These are phyloP conservation scores for Fraxinus xanthoxyloides DNA, from an alignment of 305 asterid species.

Conservation along the genomic window DNA sequence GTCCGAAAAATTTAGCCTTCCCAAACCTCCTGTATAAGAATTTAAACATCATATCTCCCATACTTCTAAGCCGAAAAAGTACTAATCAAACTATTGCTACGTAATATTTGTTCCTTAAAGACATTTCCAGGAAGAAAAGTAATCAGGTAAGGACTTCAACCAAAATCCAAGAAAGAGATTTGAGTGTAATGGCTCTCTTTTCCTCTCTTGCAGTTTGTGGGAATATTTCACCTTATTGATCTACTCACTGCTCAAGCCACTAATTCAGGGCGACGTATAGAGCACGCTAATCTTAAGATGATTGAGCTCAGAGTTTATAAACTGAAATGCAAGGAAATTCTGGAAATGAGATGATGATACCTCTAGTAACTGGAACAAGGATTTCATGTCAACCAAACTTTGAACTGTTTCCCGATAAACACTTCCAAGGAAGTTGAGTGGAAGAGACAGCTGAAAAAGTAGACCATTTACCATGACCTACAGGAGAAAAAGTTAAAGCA, in stretches of 20 bases:
- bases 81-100: neutral
- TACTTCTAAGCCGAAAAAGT: neutral
- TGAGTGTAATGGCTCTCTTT: neutral
- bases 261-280: neutral
- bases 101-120: neutral
- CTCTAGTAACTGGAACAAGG: constrained; percentile 99
- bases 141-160: neutral
- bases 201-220: neutral
- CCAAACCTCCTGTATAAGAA: neutral
- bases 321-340: constrained; percentile 1
- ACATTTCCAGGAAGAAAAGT: neutral
- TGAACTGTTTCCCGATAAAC: constrained; percentile 94
- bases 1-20: neutral
- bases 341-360: constrained; percentile 31
- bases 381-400: constrained; percentile 88
- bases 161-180: neutral
- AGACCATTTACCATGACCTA: constrained; percentile 99
- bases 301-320: neutral
- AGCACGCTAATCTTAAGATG: neutral
- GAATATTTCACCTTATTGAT: neutral
- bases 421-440: constrained; percentile 93
- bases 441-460: constrained; percentile 95
- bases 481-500: constrained; percentile 19
- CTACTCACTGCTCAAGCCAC: neutral
- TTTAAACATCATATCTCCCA: neutral